phyloP scores from a whole-genome alignment of 768 basidiomycete species.

The Suillus americanus region DNA sequence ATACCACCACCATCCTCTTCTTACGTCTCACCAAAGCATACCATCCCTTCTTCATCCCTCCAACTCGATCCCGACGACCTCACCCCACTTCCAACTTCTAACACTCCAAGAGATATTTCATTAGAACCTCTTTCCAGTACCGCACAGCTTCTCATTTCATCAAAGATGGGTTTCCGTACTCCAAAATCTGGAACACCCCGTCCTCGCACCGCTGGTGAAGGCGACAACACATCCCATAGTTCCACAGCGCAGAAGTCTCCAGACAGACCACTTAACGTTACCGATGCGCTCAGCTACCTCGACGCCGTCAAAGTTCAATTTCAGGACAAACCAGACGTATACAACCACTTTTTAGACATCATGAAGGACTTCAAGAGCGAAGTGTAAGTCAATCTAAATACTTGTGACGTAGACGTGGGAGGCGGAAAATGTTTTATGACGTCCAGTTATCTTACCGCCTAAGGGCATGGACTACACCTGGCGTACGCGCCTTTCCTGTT shows the following conservation, averaged over 20 bases:
- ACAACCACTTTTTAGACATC: slow-evolving; percentile 92
- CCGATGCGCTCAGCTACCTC: slow-evolving; percentile 90
- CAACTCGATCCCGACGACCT: slow-evolving; percentile 8
- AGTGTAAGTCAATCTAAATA: slow-evolving; percentile 51
- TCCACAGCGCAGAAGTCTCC: slow-evolving; percentile 33
- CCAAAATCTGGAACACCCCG: slow-evolving; percentile 40
- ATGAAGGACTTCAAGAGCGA: slow-evolving; percentile 99
- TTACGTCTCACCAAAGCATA: slow-evolving; percentile 1
- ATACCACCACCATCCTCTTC: slow-evolving; percentile 8
- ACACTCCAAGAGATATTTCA: not conserved
- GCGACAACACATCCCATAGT: slow-evolving; percentile 22
- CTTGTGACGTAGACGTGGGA: not conserved
- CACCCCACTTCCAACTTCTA: not conserved
- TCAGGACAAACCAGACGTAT: slow-evolving; percentile 86
- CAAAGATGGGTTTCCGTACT: slow-evolving; percentile 17
- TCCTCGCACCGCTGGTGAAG: slow-evolving; percentile 32
- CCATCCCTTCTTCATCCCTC: slow-evolving; percentile 1
- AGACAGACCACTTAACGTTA: slow-evolving; percentile 81
- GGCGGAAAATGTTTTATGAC: slow-evolving; percentile 3
- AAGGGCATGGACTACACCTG: not conserved
- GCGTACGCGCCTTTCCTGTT: slow-evolving; percentile 1
- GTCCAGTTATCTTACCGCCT: slow-evolving; percentile 4
- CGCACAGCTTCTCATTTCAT: slow-evolving; percentile 1
- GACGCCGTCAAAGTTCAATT: slow-evolving; percentile 95
- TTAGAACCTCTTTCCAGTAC: not conserved